Percentiles rank a stretch among this genome's conserved stretches.
Conservation (phyloP, 352 stramenopile species). For the Phytophthora macrochlamydospora region DNA sequence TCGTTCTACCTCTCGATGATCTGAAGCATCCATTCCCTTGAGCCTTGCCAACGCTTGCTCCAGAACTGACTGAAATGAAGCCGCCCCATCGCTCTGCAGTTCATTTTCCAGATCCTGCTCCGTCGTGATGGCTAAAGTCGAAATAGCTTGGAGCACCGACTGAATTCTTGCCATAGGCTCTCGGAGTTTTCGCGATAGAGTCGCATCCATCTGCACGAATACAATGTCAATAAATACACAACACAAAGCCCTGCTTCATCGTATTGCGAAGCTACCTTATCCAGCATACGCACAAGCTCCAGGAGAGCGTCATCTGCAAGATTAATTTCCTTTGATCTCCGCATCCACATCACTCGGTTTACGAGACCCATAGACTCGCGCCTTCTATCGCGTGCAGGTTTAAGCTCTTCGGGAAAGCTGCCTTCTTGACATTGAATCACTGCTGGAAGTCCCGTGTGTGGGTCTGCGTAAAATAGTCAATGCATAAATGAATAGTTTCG, state of each 20-base stretch:
- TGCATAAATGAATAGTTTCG: slow-evolving; percentile 43
- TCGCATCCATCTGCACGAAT: slow-evolving; percentile 26
- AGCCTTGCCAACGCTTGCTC: slow-evolving; percentile 22
- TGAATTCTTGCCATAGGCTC: slow-evolving; percentile 34
- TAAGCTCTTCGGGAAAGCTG: slow-evolving; percentile 26
- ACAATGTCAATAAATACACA: not conserved
- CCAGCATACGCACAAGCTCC: slow-evolving; percentile 18
- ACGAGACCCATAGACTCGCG: slow-evolving; percentile 29
- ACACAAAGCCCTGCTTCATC: not conserved
- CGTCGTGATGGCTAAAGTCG: slow-evolving; percentile 19
- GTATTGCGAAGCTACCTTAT: slow-evolving; percentile 21
- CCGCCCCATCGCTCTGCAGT: slow-evolving; percentile 17
- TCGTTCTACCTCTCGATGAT: slow-evolving; percentile 32
- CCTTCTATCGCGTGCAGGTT: slow-evolving; percentile 19
- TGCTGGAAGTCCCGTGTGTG: slow-evolving; percentile 11
- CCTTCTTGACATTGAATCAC: slow-evolving; percentile 24
- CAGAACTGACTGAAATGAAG: slow-evolving; percentile 35
- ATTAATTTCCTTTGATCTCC: slow-evolving; percentile 34
- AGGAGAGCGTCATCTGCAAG: slow-evolving; percentile 25
- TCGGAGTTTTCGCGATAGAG: slow-evolving; percentile 26
- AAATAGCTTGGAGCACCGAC: slow-evolving; percentile 26
- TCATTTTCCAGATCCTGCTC: slow-evolving; percentile 32
- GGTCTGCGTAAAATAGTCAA: slow-evolving; percentile 34
- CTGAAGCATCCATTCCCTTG: not conserved
- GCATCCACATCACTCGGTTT: slow-evolving; percentile 41